Evolutionary conservation across 208 protist genomes (phyloP).

Genomic region (Herpetomonas tarakana): DNA sequence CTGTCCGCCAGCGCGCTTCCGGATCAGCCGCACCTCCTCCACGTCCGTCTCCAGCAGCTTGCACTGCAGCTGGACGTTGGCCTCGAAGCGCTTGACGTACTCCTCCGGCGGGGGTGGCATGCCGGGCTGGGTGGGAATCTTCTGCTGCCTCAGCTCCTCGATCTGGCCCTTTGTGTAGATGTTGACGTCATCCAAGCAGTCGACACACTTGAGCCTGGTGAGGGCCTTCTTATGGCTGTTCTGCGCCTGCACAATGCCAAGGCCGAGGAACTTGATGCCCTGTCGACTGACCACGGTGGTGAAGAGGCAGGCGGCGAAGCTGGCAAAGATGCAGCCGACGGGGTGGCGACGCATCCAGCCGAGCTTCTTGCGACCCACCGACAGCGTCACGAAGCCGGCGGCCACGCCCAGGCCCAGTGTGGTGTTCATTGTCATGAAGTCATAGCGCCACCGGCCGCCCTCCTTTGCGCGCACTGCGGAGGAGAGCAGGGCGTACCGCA

Average conservation of each 20-base stretch:
- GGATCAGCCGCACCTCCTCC: conserved; percentile 56
- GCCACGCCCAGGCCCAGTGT: conserved; percentile 46
- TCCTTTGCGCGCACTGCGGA: conserved; percentile 59
- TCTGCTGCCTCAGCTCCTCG: conserved; percentile 45
- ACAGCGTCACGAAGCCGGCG: conserved; percentile 39
- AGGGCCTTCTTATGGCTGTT: conserved; percentile 71
- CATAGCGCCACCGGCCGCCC: conserved; percentile 76
- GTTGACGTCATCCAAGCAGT: conserved; percentile 79
- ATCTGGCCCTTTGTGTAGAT: conserved; percentile 56
- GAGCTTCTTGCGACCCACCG: conserved; percentile 35
- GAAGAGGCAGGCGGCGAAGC: conserved; percentile 30
- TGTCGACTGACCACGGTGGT: conserved; percentile 41
- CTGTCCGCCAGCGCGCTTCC: conserved; percentile 22
- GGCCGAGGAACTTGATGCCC: conserved; percentile 45
- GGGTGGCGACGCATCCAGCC: conserved; percentile 67
- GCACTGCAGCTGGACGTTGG: conserved; percentile 44
- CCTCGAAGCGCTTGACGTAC: conserved; percentile 57
- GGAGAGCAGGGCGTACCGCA: conserved; percentile 67
- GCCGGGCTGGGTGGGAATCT: conserved; percentile 53
- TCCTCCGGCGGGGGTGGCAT: conserved; percentile 71
- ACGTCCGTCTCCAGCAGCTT: conserved; percentile 68
- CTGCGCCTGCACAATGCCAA: conserved; percentile 67
- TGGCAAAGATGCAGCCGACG: conserved; percentile 38
- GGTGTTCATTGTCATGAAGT: conserved; percentile 82
- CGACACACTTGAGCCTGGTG: conserved; percentile 46